Conservation (phyloP, 2,329 filamentous ascomycete species). For the Sporothrix inflata region DNA sequence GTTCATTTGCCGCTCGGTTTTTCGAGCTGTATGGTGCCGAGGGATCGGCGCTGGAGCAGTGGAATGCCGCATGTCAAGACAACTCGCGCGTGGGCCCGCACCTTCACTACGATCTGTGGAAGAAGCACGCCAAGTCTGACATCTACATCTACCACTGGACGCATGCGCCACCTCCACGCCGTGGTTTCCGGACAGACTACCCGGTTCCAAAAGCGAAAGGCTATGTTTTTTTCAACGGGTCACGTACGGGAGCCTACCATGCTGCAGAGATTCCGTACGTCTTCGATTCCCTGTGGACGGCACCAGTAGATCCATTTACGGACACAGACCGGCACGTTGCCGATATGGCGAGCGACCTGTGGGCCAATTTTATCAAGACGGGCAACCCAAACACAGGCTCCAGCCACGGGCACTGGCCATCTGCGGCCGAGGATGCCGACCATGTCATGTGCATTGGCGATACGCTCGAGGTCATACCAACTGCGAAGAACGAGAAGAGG, state of each 20-base stretch:
- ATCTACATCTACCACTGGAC: slow-evolving; percentile 19
- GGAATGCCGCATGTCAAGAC: slow-evolving; percentile 7
- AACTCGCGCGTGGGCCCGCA: slow-evolving; percentile 8
- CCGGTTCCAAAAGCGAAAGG: slow-evolving; percentile 3
- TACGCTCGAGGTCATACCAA: not conserved
- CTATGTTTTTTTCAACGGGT: slow-evolving; percentile 13
- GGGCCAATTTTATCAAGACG: slow-evolving; percentile 10
- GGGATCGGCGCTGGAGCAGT: not conserved
- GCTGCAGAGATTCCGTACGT: slow-evolving; percentile 8
- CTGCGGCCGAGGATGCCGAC: not conserved
- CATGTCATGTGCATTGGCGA: slow-evolving; percentile 3
- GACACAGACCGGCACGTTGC: not conserved
- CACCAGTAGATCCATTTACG: not conserved
- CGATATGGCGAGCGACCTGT: not conserved
- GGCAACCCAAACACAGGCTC: not conserved
- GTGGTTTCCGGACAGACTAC: not conserved
- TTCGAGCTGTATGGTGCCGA: not conserved
- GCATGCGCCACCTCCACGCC: not conserved
- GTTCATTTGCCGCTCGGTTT: not conserved
- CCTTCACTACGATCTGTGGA: slow-evolving; percentile 6
- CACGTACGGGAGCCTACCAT: slow-evolving; percentile 2
- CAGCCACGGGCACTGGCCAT: not conserved
- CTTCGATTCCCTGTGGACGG: slow-evolving; percentile 12
- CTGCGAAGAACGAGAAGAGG: not conserved
- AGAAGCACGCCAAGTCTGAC: not conserved